Percentiles rank a stretch among this genome's conserved stretches.
Conservation (phyloP, 2,329 filamentous ascomycete genomes). For the Trichoderma citrinoviride region DNA sequence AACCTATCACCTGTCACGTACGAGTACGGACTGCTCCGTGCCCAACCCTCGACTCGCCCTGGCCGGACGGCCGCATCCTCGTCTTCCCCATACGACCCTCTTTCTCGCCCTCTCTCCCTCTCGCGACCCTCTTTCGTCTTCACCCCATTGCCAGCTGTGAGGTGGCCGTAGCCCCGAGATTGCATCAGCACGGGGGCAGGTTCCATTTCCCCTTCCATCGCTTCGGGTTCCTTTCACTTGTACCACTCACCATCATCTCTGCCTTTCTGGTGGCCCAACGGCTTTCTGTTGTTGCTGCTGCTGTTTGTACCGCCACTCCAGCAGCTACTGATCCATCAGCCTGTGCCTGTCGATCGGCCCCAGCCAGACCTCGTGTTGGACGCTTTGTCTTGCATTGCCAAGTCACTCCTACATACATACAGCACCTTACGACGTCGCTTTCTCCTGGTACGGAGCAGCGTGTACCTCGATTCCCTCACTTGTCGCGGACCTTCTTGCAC, state of each 20-base stretch:
- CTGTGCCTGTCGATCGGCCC: conserved; percentile 24
- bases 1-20: not conserved
- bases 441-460: conserved; percentile 1
- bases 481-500: conserved; percentile 6
- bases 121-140: conserved; percentile 3
- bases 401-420: not conserved
- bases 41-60: conserved; percentile 1
- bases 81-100: conserved; percentile 17
- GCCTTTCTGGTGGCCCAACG: not conserved
- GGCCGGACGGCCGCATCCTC: conserved; percentile 8
- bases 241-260: not conserved
- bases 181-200: conserved; percentile 22
- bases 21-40: conserved; percentile 5
- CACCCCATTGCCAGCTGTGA: conserved; percentile 16
- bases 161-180: conserved; percentile 21
- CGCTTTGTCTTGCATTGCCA: conserved; percentile 9
- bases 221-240: not conserved
- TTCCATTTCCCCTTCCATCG: conserved; percentile 19
- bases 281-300: not conserved
- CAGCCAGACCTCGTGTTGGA: conserved; percentile 4
- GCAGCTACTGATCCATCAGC: conserved; percentile 16
- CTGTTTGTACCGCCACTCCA: not conserved
- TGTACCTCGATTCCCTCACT: conserved; percentile 12
- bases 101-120: not conserved
- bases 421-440: conserved; percentile 16